These are phyloP conservation scores for Vitis cinerea DNA, from an alignment of 164 flowering plant genomes.

Conservation along the genomic window DNA sequence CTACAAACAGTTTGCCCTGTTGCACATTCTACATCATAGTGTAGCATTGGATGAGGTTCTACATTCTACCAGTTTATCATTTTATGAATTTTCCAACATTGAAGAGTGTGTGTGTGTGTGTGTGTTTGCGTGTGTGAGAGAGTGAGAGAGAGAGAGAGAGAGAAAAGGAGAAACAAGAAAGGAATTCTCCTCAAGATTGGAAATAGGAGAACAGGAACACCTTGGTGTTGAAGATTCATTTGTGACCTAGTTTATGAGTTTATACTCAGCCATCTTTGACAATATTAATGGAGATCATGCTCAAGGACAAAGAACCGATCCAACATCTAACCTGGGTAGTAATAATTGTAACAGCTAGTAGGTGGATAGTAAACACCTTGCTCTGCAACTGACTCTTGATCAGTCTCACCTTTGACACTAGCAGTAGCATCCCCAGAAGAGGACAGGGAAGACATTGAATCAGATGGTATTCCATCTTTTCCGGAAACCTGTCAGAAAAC, in stretches of 20 bases:
- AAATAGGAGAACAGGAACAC: too few species aligned
- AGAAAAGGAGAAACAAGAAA: too few species aligned
- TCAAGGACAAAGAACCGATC: not conserved
- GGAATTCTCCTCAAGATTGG: too few species aligned
- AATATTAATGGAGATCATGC: not conserved
- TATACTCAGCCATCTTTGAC: not conserved
- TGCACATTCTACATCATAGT: too few species aligned
- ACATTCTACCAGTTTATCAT: too few species aligned
- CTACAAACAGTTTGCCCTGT: too few species aligned
- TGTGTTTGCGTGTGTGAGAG: too few species aligned
- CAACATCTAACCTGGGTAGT: constrained; percentile 40
- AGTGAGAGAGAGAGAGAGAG: too few species aligned
- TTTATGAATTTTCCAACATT: too few species aligned
- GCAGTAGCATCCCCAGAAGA: constrained; percentile 23
- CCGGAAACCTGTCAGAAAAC: constrained; percentile 27
- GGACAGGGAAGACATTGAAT: constrained; percentile 19
- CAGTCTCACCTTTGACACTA: constrained; percentile 25
- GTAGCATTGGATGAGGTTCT: too few species aligned
- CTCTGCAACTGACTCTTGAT: constrained; percentile 27
- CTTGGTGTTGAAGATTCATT: not conserved
- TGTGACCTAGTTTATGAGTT: not conserved
- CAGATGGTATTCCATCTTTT: constrained; percentile 25
- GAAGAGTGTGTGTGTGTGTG: too few species aligned
- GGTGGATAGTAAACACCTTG: constrained; percentile 30
- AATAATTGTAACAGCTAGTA: constrained; percentile 35